Evolutionary conservation across 2,329 filamentous ascomycete genomes (phyloP), one percentile per base, ranked within the genome.

Genomic region (Nigrospora oryzae): DNA sequence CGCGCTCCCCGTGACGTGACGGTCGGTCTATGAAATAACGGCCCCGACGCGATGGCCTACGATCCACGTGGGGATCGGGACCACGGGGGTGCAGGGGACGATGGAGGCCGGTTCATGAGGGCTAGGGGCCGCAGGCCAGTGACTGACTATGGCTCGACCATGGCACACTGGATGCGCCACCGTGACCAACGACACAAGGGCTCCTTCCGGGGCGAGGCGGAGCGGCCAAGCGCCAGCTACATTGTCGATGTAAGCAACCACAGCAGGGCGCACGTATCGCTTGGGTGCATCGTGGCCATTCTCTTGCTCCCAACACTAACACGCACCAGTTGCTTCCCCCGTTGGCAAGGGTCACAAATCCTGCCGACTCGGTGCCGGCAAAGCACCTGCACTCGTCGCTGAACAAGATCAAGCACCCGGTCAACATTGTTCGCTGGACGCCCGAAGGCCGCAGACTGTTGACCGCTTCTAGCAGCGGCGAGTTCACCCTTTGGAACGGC

Each of bases 401-500:
- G 7, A 97, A 97, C 69, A 98, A 98, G 62, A 90, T 95, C 58
- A 95, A 95, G 60, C 93, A 97, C 56, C 93, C 93, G 2, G 87
- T 98, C 59, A 97, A 96, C 52, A 88, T 97, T 10, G 91, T 98
- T 36, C 81, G 89, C 63, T 98, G 93, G 93, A 98, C 94, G 14
- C 93, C 93, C 7, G 93, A 98, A 65, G 93, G 93, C 28, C 83
- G 93, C 49, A 77, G 93, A 53, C 70, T 98, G 46, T 75, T 98
- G 61, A 97, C 93, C 0, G 93, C 89, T 17, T 95, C 90, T 0
- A 95, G 89, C 53, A 97, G 91, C 62, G 93, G 93, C 59, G 93
- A 98, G 63, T 98, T 98, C 58, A 98, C 94, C 35, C 68, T 98
- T 4, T 98, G 93, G 93, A 98, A 98, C 63, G 93, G 93, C 51